Conservation (phyloP, 768 basidiomycete species). For the Tephrocybe sp. region DNA sequence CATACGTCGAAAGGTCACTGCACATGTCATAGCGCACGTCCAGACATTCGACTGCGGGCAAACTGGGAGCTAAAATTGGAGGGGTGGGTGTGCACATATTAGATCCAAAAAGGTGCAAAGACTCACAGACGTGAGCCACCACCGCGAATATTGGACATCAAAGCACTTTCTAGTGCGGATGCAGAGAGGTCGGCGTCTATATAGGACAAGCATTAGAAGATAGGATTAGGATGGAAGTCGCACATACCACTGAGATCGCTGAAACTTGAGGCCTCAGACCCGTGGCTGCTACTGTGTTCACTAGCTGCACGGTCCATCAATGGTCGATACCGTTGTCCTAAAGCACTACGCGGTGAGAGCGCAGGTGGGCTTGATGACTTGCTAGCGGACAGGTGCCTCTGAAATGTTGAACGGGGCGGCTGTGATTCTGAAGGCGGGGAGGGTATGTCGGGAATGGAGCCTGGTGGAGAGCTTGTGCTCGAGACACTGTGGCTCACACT, state of each 20-base stretch:
- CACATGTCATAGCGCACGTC: constrained; percentile 22
- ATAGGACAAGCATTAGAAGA: neutral
- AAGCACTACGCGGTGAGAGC: constrained; percentile 52
- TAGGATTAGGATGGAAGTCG: neutral
- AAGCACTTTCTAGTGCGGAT: constrained; percentile 78
- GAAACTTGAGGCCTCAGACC: constrained; percentile 79
- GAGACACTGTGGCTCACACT: constrained; percentile 74
- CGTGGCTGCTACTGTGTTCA: constrained; percentile 62
- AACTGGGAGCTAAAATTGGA: constrained; percentile 35
- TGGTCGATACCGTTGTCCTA: constrained; percentile 50
- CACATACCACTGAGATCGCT: constrained; percentile 78
- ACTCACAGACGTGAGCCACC: constrained; percentile 73
- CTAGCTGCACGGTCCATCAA: constrained; percentile 42
- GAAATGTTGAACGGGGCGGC: constrained; percentile 49
- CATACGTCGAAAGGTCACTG: neutral
- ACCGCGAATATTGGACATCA: constrained; percentile 72
- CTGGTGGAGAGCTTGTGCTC: constrained; percentile 70
- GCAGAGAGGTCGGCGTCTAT: constrained; percentile 74
- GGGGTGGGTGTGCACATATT: constrained; percentile 1
- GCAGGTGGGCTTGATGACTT: constrained; percentile 67
- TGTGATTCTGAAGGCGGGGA: constrained; percentile 65
- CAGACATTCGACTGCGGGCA: constrained; percentile 33
- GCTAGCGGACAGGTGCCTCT: constrained; percentile 48
- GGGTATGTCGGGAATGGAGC: constrained; percentile 81
- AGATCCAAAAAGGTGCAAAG: neutral